Conservation (phyloP, 1,284 basidiomycete species). For the Pseudozyma tsukubaensis region DNA sequence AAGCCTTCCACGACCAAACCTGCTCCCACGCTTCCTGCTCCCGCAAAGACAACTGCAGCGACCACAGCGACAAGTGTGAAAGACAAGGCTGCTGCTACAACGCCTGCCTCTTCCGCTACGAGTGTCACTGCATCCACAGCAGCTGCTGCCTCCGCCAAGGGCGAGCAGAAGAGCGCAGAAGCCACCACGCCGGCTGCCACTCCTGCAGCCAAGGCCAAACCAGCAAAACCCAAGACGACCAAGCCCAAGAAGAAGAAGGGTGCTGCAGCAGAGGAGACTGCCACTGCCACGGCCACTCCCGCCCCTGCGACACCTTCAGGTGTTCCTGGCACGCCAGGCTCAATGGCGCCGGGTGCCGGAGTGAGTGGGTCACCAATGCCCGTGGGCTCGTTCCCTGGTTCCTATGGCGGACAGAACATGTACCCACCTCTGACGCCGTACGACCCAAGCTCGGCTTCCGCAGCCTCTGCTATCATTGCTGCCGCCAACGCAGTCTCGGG, state of each 20-base stretch:
- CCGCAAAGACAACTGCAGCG: slow-evolving; percentile 10
- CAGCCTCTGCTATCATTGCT: slow-evolving; percentile 44
- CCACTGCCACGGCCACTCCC: neutral
- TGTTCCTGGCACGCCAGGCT: slow-evolving; percentile 1
- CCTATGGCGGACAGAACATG: neutral
- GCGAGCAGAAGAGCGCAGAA: slow-evolving; percentile 14
- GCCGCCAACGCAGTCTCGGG: slow-evolving; percentile 44
- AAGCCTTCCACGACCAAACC: slow-evolving; percentile 1
- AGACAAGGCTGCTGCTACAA: neutral
- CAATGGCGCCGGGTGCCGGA: neutral
- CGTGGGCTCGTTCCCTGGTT: slow-evolving; percentile 8
- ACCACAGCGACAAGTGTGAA: neutral
- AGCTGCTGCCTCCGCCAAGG: slow-evolving; percentile 4
- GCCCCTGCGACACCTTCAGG: neutral
- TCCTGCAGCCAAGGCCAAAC: slow-evolving; percentile 30
- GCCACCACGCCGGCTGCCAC: slow-evolving; percentile 8
- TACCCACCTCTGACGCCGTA: slow-evolving; percentile 10
- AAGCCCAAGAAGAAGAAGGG: slow-evolving; percentile 50
- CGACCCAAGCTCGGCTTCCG: slow-evolving; percentile 34
- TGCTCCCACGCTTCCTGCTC: slow-evolving; percentile 10
- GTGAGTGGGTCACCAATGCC: slow-evolving; percentile 9
- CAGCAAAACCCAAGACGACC: slow-evolving; percentile 36
- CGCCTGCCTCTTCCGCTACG: neutral
- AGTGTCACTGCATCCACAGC: neutral
- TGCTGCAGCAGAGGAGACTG: slow-evolving; percentile 16